A percentile compares a stretch with the other conserved stretches of the same genome.
These are phyloP conservation scores for Aegilops bicornis DNA, from an alignment of 176 grass and related monocot species.

Conservation along the genomic window DNA sequence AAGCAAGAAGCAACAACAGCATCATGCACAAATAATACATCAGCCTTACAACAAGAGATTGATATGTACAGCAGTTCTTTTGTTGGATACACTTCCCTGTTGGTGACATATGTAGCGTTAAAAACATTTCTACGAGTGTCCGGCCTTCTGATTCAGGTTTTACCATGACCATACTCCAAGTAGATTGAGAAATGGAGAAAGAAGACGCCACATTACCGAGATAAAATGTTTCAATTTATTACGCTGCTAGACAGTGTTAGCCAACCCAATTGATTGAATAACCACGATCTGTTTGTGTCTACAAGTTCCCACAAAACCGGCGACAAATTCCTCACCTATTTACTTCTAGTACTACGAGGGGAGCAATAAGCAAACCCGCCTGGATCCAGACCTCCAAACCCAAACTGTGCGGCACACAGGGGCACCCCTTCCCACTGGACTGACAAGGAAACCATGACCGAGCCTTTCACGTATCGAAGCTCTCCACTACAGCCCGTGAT, in stretches of 20 bases:
- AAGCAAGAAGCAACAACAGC: slow-evolving; percentile 2
- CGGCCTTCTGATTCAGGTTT: not conserved
- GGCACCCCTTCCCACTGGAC: not conserved
- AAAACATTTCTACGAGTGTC: not conserved
- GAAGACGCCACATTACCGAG: not conserved
- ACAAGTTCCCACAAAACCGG: not conserved
- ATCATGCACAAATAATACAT: slow-evolving; percentile 6
- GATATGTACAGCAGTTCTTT: slow-evolving; percentile 1
- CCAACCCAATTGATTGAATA: not conserved
- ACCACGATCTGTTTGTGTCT: not conserved
- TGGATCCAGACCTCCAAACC: not conserved
- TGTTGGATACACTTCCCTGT: not conserved
- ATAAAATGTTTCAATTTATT: slow-evolving; percentile 3
- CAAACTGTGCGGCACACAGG: not conserved
- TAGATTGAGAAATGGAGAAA: not conserved
- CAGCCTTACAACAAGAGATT: slow-evolving; percentile 18
- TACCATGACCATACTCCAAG: not conserved
- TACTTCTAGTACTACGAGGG: not conserved
- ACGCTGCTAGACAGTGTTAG: not conserved
- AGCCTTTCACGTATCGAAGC: not conserved
- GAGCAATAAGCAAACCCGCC: not conserved
- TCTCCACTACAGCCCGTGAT: not conserved
- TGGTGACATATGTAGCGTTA: not conserved
- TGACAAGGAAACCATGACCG: not conserved
- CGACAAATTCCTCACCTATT: not conserved